Evolutionary conservation across 495 filamentous ascomycete species (phyloP).

Genomic region (Aspergillus nidulans): DNA sequence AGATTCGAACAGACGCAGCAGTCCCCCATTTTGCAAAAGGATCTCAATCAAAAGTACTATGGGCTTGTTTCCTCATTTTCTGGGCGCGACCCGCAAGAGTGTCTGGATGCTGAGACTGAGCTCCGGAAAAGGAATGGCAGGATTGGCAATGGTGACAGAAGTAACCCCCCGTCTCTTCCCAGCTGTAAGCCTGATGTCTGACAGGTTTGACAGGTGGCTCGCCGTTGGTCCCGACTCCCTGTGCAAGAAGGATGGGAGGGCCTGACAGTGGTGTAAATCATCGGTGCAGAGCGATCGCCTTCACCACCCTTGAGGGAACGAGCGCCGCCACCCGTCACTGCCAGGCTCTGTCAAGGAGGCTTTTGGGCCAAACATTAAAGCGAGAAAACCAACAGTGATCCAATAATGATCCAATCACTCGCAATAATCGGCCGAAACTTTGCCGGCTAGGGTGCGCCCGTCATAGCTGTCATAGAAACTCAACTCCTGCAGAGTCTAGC

Average conservation of each 20-base stretch:
- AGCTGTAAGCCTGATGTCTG: neutral
- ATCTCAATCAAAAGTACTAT: neutral
- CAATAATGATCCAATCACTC: neutral
- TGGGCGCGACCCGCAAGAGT: neutral
- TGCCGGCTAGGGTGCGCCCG: neutral
- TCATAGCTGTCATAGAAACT: conserved; percentile 9
- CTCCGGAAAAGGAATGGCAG: neutral
- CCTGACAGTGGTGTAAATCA: neutral
- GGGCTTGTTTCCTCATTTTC: neutral
- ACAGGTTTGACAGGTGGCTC: neutral
- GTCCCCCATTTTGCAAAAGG: neutral
- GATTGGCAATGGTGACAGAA: neutral
- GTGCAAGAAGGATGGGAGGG: neutral
- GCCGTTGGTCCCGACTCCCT: neutral
- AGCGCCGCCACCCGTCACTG: neutral
- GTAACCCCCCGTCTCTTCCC: too few species aligned
- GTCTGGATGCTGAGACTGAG: neutral
- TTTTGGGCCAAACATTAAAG: neutral
- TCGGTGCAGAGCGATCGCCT: conserved; percentile 1
- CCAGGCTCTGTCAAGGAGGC: neutral
- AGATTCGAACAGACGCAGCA: neutral
- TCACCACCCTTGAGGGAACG: neutral
- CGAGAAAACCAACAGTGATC: neutral
- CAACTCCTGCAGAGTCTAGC: neutral
- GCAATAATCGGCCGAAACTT: neutral